Base-by-base conservation (phyloP, 192 early-diverging fungal species). In the Backusella macrospora region DNA sequence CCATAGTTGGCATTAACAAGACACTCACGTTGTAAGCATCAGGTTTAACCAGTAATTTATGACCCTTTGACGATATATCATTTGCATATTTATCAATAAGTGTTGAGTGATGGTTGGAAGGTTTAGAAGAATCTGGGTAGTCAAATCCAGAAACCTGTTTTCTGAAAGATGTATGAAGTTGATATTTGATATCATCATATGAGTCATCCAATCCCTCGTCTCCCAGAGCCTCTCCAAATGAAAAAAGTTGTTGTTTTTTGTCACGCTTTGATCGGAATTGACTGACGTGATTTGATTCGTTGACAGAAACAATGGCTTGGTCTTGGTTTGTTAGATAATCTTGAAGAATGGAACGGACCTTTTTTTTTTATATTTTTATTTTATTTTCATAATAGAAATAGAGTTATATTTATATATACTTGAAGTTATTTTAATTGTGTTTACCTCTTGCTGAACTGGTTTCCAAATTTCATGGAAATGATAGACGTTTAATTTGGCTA, bases 11-110 rank as follows among this genome's bases (percentile, higher is more conserved):
- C 34, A 87, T 86, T 55, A 90, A 89, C 16, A 87, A 84, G 38
- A 92, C 86, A 49, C 91, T 83, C 4, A 94, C 88, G 66, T 92
- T 93, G 59, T 86, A 86, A 39, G 91, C 80, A 75, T 90, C 88
- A 3, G 92, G 88, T 37, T 68, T 78, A 39, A 92, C 83, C n/a
- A 94, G 71, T 6, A 94, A 65, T 13, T 83, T 81, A 73, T 93
- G 92, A 5, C 90, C 90, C 26, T 84, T 80, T 10, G 86, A 79
- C 2, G 85, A 84, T 15, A 84, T 78, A 48, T 84, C 85, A 43
- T 81, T 81, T 21, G 90, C 90, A 77, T 90, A 92, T 70, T 87
- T 85, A 75, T 93, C 91, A 64, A 59, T 62, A 21, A 45, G 59
- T 44, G 66, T 40, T 23, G 37, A 68, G 65, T 73, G 45, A 68